These are phyloP conservation scores for Fusarium penzigii DNA, from an alignment of 2,329 filamentous ascomycete species.

Conservation along the genomic window DNA sequence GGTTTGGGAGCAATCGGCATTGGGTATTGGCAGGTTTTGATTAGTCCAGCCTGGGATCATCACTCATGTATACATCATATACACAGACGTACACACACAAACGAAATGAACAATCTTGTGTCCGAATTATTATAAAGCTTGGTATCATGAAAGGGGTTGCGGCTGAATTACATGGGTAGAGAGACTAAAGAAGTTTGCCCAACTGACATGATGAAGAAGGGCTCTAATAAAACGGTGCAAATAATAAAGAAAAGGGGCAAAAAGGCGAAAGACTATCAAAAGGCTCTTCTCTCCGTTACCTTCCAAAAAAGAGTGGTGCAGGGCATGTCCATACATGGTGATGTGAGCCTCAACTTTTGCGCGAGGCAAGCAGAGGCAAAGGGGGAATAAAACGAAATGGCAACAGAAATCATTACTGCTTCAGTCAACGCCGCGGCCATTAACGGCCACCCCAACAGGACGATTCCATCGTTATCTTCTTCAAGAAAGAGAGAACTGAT, in stretches of 20 bases:
- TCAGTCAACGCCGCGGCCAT: conserved; percentile 23
- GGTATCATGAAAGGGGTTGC: conserved; percentile 46
- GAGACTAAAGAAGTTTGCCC: conserved; percentile 39
- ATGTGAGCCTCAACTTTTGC: conserved; percentile 18
- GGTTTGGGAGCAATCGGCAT: background rate
- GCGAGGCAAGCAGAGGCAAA: conserved; percentile 14
- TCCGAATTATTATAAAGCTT: conserved; percentile 27
- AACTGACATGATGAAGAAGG: conserved; percentile 32
- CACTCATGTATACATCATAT: conserved; percentile 4
- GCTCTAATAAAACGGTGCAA: conserved; percentile 35
- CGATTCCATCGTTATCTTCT: conserved; percentile 9
- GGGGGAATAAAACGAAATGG: conserved; percentile 22
- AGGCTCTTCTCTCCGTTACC: conserved; percentile 28
- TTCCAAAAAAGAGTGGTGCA: conserved; percentile 15
- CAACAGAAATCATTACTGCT: conserved; percentile 30
- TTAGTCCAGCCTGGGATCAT: conserved; percentile 1
- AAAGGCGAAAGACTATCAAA: conserved; percentile 41
- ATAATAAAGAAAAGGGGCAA: conserved; percentile 25
- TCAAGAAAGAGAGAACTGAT: conserved; percentile 24
- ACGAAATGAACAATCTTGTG: conserved; percentile 18
- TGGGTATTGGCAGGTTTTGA: background rate
- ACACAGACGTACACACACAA: background rate
- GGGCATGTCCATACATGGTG: conserved; percentile 11
- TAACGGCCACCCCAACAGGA: conserved; percentile 18
- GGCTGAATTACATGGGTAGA: conserved; percentile 47